Evolutionary conservation across 1,139 yeast species (phyloP), one percentile per base, ranked within the genome.

Genomic region (Kodamaea plutei): DNA sequence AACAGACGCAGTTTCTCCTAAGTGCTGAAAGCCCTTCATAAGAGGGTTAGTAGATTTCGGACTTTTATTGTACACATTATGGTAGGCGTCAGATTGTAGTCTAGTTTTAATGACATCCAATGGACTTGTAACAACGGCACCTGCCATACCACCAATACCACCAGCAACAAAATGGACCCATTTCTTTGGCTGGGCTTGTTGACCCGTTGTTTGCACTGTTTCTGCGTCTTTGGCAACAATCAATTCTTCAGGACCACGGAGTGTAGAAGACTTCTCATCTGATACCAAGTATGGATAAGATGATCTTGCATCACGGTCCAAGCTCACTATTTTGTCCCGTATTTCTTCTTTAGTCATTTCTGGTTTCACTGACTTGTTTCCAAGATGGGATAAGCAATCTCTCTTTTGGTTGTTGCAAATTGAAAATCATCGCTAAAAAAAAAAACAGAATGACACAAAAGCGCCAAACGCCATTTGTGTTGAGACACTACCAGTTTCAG

Each of bases 151-250:
- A 21, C 97, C 98, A 16, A 84, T 49, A 23, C 97, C 98, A 24
- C 98, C 98, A n/a, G 98, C 96, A n/a, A 89, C 84, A 53, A 89
- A 91, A 59, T 89, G 96, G 6, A 89, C 87, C 96, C 96, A 89
- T 33, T 94, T 94, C 44, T 74, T 76, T 30, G 50, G 44, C 29
- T 36, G 23, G 15, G 24, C 34, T 38, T 18, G 25, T 25, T 7
- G 9, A 17, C 8, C 7, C 26, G 35, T 29, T 29, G 27, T 11
- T 20, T 18, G 27, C 22, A 31, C 26, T 33, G 40, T 35, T 17
- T n/a, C n/a, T 22, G 16, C 15, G 15, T 15, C 29, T 15, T 27
- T 33, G 12, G 42, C 34, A 13, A 40, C 46, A 26, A 41, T 57
- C 31, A 48, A 40, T 33, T 37, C 59, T 52, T 42, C 63, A 6